Base-by-base conservation (phyloP, 306 rosid species). In the Lathyrus aphaca region DNA sequence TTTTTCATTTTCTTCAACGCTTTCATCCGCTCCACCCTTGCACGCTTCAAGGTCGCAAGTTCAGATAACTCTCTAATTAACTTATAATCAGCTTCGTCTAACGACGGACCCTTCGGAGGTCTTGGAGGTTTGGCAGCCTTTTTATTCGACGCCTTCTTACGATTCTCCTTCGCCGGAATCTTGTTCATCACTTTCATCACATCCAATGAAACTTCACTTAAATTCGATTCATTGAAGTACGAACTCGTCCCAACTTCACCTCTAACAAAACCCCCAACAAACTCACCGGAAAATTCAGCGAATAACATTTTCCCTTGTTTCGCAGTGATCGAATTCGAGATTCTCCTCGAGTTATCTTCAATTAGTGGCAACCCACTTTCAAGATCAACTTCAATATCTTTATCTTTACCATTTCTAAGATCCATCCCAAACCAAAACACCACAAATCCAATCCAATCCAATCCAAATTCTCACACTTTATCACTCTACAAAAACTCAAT, bases 101-200 rank as follows among this genome's bases (percentile, higher is more conserved):
- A 66, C 0, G 87, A 48, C 0, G 95, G 99, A 61, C 88, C 86
- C 66, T 79, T 82, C 3, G 97, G 97, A n/a, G 99, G 91, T 51
- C 98, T 88, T 8, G 98, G 98, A 38, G 97, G 99, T 73, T 81
- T 94, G 21, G 78, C 71, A 58, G 96, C 71, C 76, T 88, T 94
- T 67, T 82, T 88, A 64, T 87, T 84, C 73, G 74, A 48, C 0
- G 58, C 45, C 64, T 86, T 94, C 63, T 91, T 94, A 15, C 77
- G 84, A 70, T 88, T 91, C 75, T 89, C 97, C 76, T 85, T 91
- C 21, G 4, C 64, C 3, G 68, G 65, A 32, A 59, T 67, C 39
- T 71, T 82, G 77, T 70, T 81, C 59, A 73, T 25, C 40, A 15
- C 81, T 69, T 64, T 67, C 74, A 48, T 40, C 66, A 78, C 63